A percentile compares a stretch with the other conserved stretches of the same genome.
Evolutionary conservation across 2,329 filamentous ascomycete species (phyloP).

Genomic region (Arthrobotrys entomopaga): DNA sequence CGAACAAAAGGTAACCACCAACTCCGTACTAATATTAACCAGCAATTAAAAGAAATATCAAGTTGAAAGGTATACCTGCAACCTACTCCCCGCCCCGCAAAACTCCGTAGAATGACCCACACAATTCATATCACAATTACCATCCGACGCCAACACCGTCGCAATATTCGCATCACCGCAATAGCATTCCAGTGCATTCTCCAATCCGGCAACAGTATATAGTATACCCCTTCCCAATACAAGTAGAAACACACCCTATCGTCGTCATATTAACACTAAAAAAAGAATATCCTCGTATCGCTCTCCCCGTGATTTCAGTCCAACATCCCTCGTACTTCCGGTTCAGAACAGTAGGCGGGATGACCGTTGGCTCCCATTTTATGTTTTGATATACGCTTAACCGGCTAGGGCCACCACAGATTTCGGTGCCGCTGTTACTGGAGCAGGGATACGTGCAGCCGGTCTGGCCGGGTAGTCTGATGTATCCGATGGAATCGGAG

Average conservation of each 20-base stretch:
- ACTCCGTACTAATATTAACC: neutral
- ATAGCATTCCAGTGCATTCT: constrained; percentile 35
- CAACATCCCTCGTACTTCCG: constrained; percentile 37
- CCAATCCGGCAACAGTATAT: constrained; percentile 27
- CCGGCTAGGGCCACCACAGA: constrained; percentile 57
- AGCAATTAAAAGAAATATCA: constrained; percentile 6
- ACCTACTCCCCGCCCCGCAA: constrained; percentile 28
- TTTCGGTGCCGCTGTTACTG: constrained; percentile 56
- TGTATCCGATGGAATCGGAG: constrained; percentile 31
- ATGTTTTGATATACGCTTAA: constrained; percentile 57
- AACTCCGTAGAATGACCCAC: constrained; percentile 35
- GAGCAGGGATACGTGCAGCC: constrained; percentile 57
- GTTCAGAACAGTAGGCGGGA: constrained; percentile 16
- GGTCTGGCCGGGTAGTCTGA: constrained; percentile 25
- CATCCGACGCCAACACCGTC: constrained; percentile 3
- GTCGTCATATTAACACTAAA: constrained; percentile 31
- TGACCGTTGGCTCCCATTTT: constrained; percentile 24
- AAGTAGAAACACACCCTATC: constrained; percentile 18
- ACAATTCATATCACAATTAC: constrained; percentile 28
- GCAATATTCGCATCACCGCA: constrained; percentile 29
- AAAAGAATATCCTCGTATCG: constrained; percentile 29
- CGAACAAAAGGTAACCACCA: too few species aligned
- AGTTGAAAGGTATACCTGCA: constrained; percentile 31
- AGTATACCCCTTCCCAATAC: constrained; percentile 28
- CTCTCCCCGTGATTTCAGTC: constrained; percentile 32